A percentile compares a stretch with the other conserved stretches of the same genome.
Evolutionary conservation across 129 eudicot genomes (phyloP).

Genomic region (Calendula officinalis): DNA sequence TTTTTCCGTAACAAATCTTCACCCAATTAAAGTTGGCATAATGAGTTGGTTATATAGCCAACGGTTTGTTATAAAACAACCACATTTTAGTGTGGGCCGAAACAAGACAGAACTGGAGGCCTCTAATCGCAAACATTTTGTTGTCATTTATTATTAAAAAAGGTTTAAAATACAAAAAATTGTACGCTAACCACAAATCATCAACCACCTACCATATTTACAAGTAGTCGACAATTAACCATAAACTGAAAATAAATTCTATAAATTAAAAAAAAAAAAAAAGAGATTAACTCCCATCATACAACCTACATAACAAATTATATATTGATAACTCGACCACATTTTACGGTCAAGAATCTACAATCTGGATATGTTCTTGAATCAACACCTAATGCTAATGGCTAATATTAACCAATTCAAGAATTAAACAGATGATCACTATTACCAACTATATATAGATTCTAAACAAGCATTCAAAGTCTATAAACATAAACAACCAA

Average conservation of each 20-base stretch:
- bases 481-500: slow-evolving; percentile 15
- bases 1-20: no score
- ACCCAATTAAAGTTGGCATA: no score
- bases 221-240: slow-evolving; percentile 8
- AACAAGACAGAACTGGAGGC: no score
- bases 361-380: slow-evolving; percentile 29
- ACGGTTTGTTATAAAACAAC: no score
- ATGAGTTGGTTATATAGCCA: no score
- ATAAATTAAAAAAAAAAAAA: slow-evolving; percentile 18
- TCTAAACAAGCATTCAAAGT: slow-evolving; percentile 21
- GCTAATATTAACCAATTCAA: not conserved
- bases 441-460: slow-evolving; percentile 19
- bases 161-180: no score
- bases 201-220: no score
- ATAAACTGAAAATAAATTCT: not conserved
- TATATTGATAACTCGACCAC: slow-evolving; percentile 34
- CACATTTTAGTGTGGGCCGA: no score
- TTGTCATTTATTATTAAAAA: no score
- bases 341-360: slow-evolving; percentile 29
- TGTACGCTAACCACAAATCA: no score
- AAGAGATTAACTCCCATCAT: slow-evolving; percentile 11
- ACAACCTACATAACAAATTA: slow-evolving; percentile 19
- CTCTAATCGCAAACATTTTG: no score
- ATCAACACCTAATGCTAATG: slow-evolving; percentile 23
- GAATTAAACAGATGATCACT: slow-evolving; percentile 11